Base-by-base conservation (phyloP, 331 rosid genomes). In the Malus hybrid region DNA sequence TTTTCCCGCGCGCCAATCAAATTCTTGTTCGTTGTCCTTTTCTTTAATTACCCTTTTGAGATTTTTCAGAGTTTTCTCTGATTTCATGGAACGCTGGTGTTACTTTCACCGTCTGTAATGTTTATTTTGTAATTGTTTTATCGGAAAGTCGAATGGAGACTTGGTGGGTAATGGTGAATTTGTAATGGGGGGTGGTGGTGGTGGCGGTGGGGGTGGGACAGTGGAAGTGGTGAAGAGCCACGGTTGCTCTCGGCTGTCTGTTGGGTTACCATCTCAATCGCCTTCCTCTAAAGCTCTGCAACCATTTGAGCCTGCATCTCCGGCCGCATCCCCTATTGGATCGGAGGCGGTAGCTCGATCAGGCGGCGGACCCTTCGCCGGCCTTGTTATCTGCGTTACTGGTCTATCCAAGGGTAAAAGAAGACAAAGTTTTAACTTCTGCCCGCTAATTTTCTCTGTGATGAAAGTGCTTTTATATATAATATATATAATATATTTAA, bases 381-480 rank as follows among this genome's bases (percentile, higher is more conserved):
- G 94, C 67, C 98, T 95, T 12, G 83, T 89, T 76, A 89, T 95
- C 39, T 95, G 99, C 61, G 99, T 95, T 62, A 95, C 99, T 60
- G 99, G 99, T 32, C 80, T 95, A 46, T 92, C 99, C 73, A 95
- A 89, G 87, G 99, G 99, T 95, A 50, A 63, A 60, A 63, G 63
- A 20, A 10, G 2, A 70, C 75, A 9, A 60, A 12, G 42, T 15
- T 65, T 83, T 36, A 10, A 24, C 24, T 69, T 78, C 22, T 60
- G 62, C 31, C 39, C 7, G 19, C 22, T 29, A 2, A 13, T 4
- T 33, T 6, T 72, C 16, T 39, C 12, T 31, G 34, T 44, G 46
- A 34, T 59, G 27, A 56, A 42, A 69, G 46, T 55, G 67, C 10
- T 80, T 57, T 59, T 4, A 22, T 8, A 57, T 57, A 7, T 59